Evolutionary conservation across 805 yeast species (phyloP).

Genomic region (Suhomyces faveliae): DNA sequence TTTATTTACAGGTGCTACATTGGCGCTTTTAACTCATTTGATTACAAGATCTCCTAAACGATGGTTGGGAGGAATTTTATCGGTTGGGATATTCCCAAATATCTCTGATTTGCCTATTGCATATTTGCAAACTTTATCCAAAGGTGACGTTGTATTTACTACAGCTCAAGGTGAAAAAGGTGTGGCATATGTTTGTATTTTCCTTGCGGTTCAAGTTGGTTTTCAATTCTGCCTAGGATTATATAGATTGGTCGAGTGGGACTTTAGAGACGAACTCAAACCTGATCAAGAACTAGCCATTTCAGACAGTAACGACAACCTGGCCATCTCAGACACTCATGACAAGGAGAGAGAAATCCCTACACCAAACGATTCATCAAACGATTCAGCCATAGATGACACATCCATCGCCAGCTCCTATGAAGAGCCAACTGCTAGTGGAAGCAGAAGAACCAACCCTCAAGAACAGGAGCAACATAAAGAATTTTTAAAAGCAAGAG

Average conservation of each 20-base stretch:
- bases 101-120: conserved; percentile 85
- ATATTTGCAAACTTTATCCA: conserved; percentile 68
- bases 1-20: conserved; percentile 48
- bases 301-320: neutral
- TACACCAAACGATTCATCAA: conserved; percentile 3
- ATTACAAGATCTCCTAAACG: conserved; percentile 61
- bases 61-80: conserved; percentile 74
- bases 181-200: conserved; percentile 79
- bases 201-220: conserved; percentile 64
- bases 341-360: conserved; percentile 13
- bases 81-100: conserved; percentile 76
- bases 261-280: conserved; percentile 48
- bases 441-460: neutral
- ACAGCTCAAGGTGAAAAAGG: conserved; percentile 66
- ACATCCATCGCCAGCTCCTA: conserved; percentile 4
- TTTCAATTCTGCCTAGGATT: conserved; percentile 76
- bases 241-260: conserved; percentile 65
- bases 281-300: neutral
- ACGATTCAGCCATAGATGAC: neutral
- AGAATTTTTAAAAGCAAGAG: conserved; percentile 17
- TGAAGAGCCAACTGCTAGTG: neutral
- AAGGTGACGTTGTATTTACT: conserved; percentile 55
- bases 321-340: neutral
- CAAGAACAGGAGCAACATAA: conserved; percentile 18
- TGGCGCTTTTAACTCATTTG: conserved; percentile 46